Percentiles rank a stretch among this genome's conserved stretches.
Conservation (phyloP, 352 stramenopile genomes). For the Pythium periplocum region DNA sequence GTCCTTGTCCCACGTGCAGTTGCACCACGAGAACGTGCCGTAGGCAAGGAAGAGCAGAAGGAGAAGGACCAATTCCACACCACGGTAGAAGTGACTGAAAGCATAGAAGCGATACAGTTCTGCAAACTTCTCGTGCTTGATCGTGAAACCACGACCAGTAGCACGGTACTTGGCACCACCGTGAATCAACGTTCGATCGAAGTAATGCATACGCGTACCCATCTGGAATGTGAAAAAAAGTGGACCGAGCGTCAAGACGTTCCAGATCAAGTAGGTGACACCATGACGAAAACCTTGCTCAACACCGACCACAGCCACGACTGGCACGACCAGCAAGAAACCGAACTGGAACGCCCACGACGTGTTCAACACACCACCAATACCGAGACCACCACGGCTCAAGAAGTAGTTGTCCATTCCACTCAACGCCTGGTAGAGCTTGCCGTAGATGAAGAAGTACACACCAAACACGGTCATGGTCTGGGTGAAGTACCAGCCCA, state of each 20-base stretch:
- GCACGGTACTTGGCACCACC: constrained; percentile 97
- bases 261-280: constrained; percentile 91
- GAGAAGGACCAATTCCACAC: constrained; percentile 91
- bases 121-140: constrained; percentile 97
- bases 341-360: constrained; percentile 95
- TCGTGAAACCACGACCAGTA: constrained; percentile 98
- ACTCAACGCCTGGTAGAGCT: constrained; percentile 93
- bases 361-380: constrained; percentile 93
- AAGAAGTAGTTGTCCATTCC: constrained; percentile 90
- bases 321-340: constrained; percentile 95
- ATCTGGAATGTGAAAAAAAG: constrained; percentile 99
- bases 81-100: constrained; percentile 97
- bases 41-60: constrained; percentile 82
- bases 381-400: constrained; percentile 89
- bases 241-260: constrained; percentile 96
- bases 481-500: constrained; percentile 98
- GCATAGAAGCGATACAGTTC: constrained; percentile 98
- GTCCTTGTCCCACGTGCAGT: constrained; percentile 79
- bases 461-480: constrained; percentile 97
- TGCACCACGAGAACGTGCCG: constrained; percentile 93
- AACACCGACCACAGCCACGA: constrained; percentile 96
- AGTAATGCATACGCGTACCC: constrained; percentile 98
- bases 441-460: constrained; percentile 98
- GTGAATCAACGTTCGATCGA: constrained; percentile 96
- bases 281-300: constrained; percentile 95